A percentile compares a stretch with the other conserved stretches of the same genome.
phyloP scores from a whole-genome alignment of 2,329 filamentous ascomycete species.

The Geoglossum cookeanum region DNA sequence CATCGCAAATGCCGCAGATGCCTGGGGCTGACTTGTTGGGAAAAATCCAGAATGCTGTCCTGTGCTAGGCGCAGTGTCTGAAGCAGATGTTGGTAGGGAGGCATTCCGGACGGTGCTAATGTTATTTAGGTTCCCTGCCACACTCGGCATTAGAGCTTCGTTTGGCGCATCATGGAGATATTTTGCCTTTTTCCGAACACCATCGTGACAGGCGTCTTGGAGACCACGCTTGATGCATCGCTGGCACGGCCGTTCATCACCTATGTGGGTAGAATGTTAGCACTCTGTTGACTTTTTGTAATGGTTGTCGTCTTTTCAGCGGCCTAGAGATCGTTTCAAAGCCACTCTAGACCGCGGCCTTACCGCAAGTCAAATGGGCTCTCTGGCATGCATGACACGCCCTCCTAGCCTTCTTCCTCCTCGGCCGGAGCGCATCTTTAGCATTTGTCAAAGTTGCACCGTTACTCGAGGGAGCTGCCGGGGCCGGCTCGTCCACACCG shows the following conservation, averaged over 20 bases:
- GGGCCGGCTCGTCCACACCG: not conserved
- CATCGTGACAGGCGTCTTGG: constrained; percentile 82
- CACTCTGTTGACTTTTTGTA: not conserved
- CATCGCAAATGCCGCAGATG: constrained; percentile 21
- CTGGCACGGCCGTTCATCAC: constrained; percentile 85
- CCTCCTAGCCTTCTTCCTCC: constrained; percentile 86
- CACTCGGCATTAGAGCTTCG: constrained; percentile 72
- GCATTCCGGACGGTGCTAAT: constrained; percentile 26
- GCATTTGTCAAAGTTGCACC: constrained; percentile 28
- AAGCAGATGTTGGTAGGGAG: constrained; percentile 8
- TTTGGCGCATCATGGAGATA: constrained; percentile 92
- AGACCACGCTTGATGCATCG: constrained; percentile 87
- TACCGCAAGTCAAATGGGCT: constrained; percentile 93
- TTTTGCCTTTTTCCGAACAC: constrained; percentile 95
- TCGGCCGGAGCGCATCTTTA: constrained; percentile 76
- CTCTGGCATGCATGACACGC: constrained; percentile 95
- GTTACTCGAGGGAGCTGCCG: not conserved
- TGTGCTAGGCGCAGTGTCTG: constrained; percentile 15
- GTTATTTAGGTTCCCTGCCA: constrained; percentile 51
- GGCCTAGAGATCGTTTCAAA: not conserved
- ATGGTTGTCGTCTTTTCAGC: not conserved
- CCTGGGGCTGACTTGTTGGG: constrained; percentile 25
- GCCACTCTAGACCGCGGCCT: not conserved
- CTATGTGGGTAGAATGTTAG: constrained; percentile 28
- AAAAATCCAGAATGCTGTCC: constrained; percentile 13